Conservation (phyloP, 1,139 yeast species). For the Diutina scorzettiae region DNA sequence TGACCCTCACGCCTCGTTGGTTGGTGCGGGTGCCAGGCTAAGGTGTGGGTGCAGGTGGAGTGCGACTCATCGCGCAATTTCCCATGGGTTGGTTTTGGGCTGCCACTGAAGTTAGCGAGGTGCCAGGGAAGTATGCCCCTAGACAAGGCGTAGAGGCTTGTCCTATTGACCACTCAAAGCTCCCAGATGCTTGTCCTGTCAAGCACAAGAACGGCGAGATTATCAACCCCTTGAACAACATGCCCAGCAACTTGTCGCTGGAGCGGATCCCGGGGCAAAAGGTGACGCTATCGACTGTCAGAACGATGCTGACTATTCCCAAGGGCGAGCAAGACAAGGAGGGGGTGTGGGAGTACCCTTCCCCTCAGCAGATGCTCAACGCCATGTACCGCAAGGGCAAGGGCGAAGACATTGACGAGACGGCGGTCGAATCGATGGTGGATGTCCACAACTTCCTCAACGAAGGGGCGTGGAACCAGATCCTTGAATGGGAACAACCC, state of each 20-base stretch:
- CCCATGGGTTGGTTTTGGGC: conserved; percentile 89
- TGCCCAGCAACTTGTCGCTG: conserved; percentile 66
- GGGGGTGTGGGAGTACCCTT: conserved; percentile 96
- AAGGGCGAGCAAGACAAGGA: conserved; percentile 54
- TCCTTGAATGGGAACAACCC: conserved; percentile 75
- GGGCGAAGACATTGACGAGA: conserved; percentile 77
- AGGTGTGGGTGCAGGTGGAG: no score
- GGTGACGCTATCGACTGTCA: conserved; percentile 63
- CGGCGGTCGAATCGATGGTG: conserved; percentile 95
- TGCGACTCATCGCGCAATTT: background rate
- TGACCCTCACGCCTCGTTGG: no score
- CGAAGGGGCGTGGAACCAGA: conserved; percentile 97
- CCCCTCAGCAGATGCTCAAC: conserved; percentile 97
- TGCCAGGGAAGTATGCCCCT: background rate
- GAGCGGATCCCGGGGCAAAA: conserved; percentile 73
- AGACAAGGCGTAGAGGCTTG: conserved; percentile 20
- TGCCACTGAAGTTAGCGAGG: conserved; percentile 12
- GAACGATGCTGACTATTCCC: conserved; percentile 81
- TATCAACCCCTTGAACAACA: conserved; percentile 73
- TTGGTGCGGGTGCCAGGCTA: no score
- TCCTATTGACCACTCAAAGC: conserved; percentile 23
- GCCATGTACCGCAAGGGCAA: conserved; percentile 95
- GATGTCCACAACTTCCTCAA: conserved; percentile 92
- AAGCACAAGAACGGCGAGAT: conserved; percentile 12
- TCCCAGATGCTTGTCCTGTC: conserved; percentile 18